Percentiles rank a stretch among this genome's conserved stretches.
Conservation (phyloP, 2,329 filamentous ascomycete species). For the Dendryphion nanum region DNA sequence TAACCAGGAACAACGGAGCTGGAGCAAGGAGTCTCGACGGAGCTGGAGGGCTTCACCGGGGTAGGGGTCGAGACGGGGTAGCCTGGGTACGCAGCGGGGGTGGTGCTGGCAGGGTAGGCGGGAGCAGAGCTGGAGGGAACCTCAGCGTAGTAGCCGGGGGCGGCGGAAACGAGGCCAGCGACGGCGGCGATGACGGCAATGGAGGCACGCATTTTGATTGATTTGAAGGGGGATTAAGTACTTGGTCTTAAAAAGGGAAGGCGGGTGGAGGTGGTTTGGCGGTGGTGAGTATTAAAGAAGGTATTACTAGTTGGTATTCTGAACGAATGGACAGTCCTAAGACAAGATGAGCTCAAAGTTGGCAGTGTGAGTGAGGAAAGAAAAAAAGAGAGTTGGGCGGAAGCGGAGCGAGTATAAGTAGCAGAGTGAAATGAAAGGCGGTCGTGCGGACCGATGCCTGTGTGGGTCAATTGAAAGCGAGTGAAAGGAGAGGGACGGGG, state of each 20-base stretch:
- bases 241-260: constrained; percentile 25
- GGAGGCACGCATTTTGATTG: constrained; percentile 42
- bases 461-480: constrained; percentile 30
- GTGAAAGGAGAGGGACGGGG: constrained; percentile 24
- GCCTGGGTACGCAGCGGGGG: constrained; percentile 2
- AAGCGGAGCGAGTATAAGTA: constrained; percentile 32
- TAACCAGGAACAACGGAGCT: constrained; percentile 5
- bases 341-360: constrained; percentile 38
- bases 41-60: constrained; percentile 7
- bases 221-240: constrained; percentile 20
- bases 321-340: constrained; percentile 44
- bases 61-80: constrained; percentile 9
- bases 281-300: constrained; percentile 35
- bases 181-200: constrained; percentile 32
- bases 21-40: constrained; percentile 10
- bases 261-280: constrained; percentile 16
- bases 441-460: constrained; percentile 37
- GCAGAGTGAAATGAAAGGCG: constrained; percentile 36
- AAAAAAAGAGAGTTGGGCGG: constrained; percentile 15
- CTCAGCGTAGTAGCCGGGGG: constrained; percentile 20
- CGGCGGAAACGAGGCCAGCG: constrained; percentile 30
- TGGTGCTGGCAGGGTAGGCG: constrained; percentile 3
- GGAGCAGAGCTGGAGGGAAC: constrained; percentile 8
- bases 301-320: constrained; percentile 38
- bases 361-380: constrained; percentile 34